Conservation (phyloP, 768 basidiomycete species). For the Lentinula lateritia region DNA sequence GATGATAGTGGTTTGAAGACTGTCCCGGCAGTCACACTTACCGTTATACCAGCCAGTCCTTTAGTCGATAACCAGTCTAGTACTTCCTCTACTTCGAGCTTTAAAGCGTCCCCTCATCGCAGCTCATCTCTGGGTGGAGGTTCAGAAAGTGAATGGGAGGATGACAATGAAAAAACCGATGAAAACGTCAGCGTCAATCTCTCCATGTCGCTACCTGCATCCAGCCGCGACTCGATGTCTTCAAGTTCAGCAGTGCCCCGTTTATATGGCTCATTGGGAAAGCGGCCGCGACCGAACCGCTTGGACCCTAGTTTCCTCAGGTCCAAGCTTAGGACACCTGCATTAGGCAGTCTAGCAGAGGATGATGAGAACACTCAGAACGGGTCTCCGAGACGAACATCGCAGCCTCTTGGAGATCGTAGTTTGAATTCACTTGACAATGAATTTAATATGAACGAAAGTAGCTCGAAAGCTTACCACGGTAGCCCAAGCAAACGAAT, state of each 20-base stretch:
- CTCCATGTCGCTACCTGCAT: constrained; percentile 35
- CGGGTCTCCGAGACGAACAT: constrained; percentile 25
- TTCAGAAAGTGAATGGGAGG: constrained; percentile 88
- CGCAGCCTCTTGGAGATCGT: constrained; percentile 57
- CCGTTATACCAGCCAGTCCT: constrained; percentile 40
- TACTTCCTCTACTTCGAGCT: constrained; percentile 17
- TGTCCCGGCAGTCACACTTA: constrained; percentile 26
- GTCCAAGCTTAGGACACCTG: constrained; percentile 36
- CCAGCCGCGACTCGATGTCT: constrained; percentile 22
- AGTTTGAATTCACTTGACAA: constrained; percentile 47
- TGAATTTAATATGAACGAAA: constrained; percentile 7
- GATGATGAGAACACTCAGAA: constrained; percentile 49
- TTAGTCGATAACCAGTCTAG: constrained; percentile 17
- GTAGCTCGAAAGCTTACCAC: constrained; percentile 9
- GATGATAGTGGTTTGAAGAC: constrained; percentile 8
- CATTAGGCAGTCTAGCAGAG: constrained; percentile 64
- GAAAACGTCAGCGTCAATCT: constrained; percentile 63
- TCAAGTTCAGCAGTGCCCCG: constrained; percentile 16
- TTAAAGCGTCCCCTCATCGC: constrained; percentile 29
- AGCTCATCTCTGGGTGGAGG: constrained; percentile 44
- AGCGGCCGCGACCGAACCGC: constrained; percentile 58
- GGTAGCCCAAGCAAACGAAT: constrained; percentile 47
- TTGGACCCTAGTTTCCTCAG: constrained; percentile 69
- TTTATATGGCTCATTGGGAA: constrained; percentile 26
- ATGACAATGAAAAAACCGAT: constrained; percentile 81